Evolutionary conservation across 2,329 filamentous ascomycete species (phyloP), one percentile per base, ranked within the genome.

Genomic region (Pyrenophora graminea): DNA sequence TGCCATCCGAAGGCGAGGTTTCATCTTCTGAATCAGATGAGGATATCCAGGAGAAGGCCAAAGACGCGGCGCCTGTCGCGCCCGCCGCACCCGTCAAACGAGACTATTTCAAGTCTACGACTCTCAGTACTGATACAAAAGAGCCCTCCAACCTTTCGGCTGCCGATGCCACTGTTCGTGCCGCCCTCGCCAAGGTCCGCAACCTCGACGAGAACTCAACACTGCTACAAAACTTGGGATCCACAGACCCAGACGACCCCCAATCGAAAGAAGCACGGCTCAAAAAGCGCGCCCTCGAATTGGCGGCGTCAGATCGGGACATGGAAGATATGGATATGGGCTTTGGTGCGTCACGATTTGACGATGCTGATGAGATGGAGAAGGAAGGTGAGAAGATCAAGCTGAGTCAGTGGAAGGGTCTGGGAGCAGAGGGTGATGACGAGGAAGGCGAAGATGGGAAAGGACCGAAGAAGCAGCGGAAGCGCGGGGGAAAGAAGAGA

Each of bases 261-360:
- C 74, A 76, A 5, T 84, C 84, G 1, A 83, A 85, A 55, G 83
- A 87, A 56, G 85, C 86, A 42, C 86, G 88, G 6, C 84, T 87
- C 44, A 87, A 85, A 71, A 77, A 74, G 48, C 76, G 76, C 6
- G 76, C 76, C 10, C 87, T 84, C 59, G 88, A 97, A 78, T 79
- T 97, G 53, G 84, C 79, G 8, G 77, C 76, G n/a, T 75, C 86
- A 48, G 88, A 89, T 61, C 84, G 92, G 40, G 93, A 97, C 69
- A 85, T 91, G 40, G 86, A 93, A 50, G 93, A 99, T 74, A 82
- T 99, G 76, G 94, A 99, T 67, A 84, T 97, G 80, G 93, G 92
- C 53, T 97, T 99, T 67, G 94, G 94, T 30, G 90, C 86, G 17
- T 94, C 88, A 67, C 83, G 93, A 23, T 87, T 90, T 65, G 91